Percentiles rank a stretch among this genome's conserved stretches.
Conservation (phyloP, 805 yeast species). For the Teunomyces barrocoloradensis region DNA sequence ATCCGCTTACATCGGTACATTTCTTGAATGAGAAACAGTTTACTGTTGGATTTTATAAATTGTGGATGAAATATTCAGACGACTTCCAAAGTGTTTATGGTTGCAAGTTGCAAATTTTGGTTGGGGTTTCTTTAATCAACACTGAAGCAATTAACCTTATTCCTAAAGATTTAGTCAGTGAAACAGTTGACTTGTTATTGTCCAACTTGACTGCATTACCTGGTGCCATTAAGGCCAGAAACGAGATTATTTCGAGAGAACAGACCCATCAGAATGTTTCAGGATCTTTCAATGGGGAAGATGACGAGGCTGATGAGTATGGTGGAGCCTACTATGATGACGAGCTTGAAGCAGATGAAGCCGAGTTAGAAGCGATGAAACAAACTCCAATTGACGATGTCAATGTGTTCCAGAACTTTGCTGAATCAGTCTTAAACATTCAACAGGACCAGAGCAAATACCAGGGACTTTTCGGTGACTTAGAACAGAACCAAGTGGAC, state of each 20-base stretch:
- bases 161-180: constrained; percentile 36
- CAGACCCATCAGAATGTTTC: constrained; percentile 28
- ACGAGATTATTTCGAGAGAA: constrained; percentile 42
- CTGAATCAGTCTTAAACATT: constrained; percentile 48
- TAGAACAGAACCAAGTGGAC: constrained; percentile 35
- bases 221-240: constrained; percentile 46
- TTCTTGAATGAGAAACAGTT: constrained; percentile 37
- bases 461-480: constrained; percentile 43
- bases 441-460: constrained; percentile 51
- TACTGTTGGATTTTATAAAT: constrained; percentile 35
- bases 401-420: constrained; percentile 68
- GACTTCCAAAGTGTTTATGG: constrained; percentile 55
- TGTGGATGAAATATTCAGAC: constrained; percentile 49
- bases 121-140: constrained; percentile 40
- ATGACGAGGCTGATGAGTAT: constrained; percentile 30
- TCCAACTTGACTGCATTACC: constrained; percentile 46
- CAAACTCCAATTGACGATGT: constrained; percentile 76
- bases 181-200: constrained; percentile 39
- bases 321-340: constrained; percentile 25
- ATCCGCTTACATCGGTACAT: constrained; percentile 35
- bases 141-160: constrained; percentile 25
- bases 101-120: constrained; percentile 50
- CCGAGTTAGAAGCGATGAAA: constrained; percentile 76
- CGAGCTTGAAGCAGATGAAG: constrained; percentile 59
- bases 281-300: constrained; percentile 19